Evolutionary conservation across 371 early-diverging fungal species (phyloP).

Genomic region (Haplosporangium sp.): DNA sequence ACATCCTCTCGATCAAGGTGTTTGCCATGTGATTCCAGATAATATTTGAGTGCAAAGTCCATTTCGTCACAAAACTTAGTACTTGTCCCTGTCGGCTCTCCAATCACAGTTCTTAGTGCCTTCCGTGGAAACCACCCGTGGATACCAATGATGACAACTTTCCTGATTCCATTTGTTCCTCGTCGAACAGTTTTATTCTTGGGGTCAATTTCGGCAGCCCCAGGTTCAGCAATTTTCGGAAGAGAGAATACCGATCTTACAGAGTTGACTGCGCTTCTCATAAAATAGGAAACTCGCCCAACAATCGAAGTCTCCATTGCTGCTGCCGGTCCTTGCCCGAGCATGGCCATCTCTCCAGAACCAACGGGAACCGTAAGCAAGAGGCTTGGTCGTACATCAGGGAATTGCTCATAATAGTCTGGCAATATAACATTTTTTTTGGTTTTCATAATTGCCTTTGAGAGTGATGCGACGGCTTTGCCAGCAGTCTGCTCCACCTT

Average conservation of each 20-base stretch:
- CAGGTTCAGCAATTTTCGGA: not conserved
- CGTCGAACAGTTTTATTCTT: conserved; percentile 7
- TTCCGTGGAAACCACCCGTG: conserved; percentile 93
- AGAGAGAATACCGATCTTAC: conserved; percentile 27
- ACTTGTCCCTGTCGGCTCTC: conserved; percentile 95
- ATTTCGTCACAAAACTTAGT: conserved; percentile 88
- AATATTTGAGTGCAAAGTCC: conserved; percentile 70
- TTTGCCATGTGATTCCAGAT: conserved; percentile 68
- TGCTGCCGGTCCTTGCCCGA: conserved; percentile 5
- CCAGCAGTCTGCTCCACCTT: conserved; percentile 5
- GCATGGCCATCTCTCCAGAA: conserved; percentile 14
- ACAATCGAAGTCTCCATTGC: conserved; percentile 5
- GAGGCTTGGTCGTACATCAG: conserved; percentile 31
- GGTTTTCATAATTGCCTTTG: conserved; percentile 20
- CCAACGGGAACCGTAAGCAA: conserved; percentile 34
- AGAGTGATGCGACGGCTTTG: conserved; percentile 13
- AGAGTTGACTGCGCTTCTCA: conserved; percentile 31
- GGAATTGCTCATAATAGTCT: conserved; percentile 51
- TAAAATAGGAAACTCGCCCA: conserved; percentile 12
- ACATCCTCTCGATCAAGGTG: conserved; percentile 66
- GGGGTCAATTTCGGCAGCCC: not conserved
- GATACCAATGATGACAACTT: conserved; percentile 76
- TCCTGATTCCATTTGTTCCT: conserved; percentile 49
- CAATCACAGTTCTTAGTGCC: conserved; percentile 79
- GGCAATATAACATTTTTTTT: conserved; percentile 40